Evolutionary conservation across 1,284 basidiomycete genomes (phyloP).

Genomic region (Xerocomus nothofagi): DNA sequence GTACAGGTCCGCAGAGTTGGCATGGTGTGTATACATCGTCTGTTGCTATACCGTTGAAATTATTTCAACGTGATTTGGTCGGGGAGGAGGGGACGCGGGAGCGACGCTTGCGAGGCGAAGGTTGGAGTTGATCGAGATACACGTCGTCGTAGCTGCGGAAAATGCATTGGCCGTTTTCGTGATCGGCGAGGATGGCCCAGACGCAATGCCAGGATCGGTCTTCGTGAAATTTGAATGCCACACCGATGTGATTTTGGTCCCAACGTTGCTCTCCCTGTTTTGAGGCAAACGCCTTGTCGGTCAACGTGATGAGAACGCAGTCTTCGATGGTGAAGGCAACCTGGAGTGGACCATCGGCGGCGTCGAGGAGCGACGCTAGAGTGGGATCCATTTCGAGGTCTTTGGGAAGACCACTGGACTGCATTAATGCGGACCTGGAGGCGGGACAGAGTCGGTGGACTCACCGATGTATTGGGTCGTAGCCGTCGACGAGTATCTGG

Average conservation of each 20-base stretch:
- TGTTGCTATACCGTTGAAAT: conserved; percentile 6
- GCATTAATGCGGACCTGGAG: neutral
- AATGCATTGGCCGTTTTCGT: conserved; percentile 44
- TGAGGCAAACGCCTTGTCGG: conserved; percentile 55
- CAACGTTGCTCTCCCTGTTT: conserved; percentile 39
- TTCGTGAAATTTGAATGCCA: conserved; percentile 49
- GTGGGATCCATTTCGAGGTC: conserved; percentile 54
- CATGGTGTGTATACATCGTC: conserved; percentile 15
- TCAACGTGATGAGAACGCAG: conserved; percentile 54
- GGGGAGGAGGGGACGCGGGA: conserved; percentile 23
- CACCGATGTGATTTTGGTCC: conserved; percentile 56
- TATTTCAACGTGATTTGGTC: conserved; percentile 23
- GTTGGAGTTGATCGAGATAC: conserved; percentile 43
- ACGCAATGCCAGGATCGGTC: conserved; percentile 56
- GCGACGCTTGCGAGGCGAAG: conserved; percentile 39
- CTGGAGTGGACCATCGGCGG: conserved; percentile 37
- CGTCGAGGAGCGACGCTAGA: conserved; percentile 42
- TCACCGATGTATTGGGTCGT: conserved; percentile 50
- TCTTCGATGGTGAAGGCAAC: conserved; percentile 47
- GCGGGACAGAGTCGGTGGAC: conserved; percentile 5
- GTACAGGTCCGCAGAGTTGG: conserved; percentile 17
- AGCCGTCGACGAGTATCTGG: conserved; percentile 62
- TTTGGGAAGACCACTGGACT: conserved; percentile 50
- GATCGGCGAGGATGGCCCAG: conserved; percentile 58
- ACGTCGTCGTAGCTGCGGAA: conserved; percentile 67